Percentiles rank a stretch among this genome's conserved stretches.
phyloP scores from a whole-genome alignment of 2,329 filamentous ascomycete genomes.

The Teratosphaeria zuluensis region DNA sequence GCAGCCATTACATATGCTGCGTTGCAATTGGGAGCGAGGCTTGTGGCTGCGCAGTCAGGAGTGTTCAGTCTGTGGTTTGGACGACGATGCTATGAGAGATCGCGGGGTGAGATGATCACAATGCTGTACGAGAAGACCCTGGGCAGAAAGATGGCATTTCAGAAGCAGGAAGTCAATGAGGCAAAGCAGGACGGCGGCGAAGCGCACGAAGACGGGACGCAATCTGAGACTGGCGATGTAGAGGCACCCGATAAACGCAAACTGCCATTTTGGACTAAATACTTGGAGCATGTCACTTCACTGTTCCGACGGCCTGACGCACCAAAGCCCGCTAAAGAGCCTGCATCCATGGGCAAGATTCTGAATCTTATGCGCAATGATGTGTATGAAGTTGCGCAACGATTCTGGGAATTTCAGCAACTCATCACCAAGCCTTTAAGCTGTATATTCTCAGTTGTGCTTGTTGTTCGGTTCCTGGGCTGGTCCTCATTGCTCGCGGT shows the following conservation, averaged over 20 bases:
- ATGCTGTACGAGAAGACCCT: slow-evolving; percentile 75
- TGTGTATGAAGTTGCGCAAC: slow-evolving; percentile 70
- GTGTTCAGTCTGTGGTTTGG: slow-evolving; percentile 72
- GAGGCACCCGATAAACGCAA: slow-evolving; percentile 1
- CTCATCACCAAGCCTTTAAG: slow-evolving; percentile 68
- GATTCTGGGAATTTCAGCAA: slow-evolving; percentile 77
- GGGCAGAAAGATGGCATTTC: slow-evolving; percentile 48
- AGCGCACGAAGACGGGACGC: slow-evolving; percentile 8
- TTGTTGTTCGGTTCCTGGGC: slow-evolving; percentile 72
- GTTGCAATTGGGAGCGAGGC: slow-evolving; percentile 50
- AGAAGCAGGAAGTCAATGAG: slow-evolving; percentile 8
- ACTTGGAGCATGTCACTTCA: background rate
- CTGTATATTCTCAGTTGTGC: slow-evolving; percentile 60
- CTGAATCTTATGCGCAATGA: slow-evolving; percentile 75
- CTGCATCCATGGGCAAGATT: slow-evolving; percentile 81
- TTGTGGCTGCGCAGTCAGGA: slow-evolving; percentile 54
- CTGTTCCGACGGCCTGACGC: slow-evolving; percentile 10
- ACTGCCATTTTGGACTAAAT: slow-evolving; percentile 3
- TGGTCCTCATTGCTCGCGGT: slow-evolving; percentile 67
- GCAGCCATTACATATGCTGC: slow-evolving; percentile 57
- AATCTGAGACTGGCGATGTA: slow-evolving; percentile 15
- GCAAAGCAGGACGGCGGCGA: background rate
- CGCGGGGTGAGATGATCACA: slow-evolving; percentile 74
- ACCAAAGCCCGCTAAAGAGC: slow-evolving; percentile 34
- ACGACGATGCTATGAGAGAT: slow-evolving; percentile 74